Evolutionary conservation across 2,329 filamentous ascomycete genomes (phyloP).

Genomic region (Diaporthe sp.): DNA sequence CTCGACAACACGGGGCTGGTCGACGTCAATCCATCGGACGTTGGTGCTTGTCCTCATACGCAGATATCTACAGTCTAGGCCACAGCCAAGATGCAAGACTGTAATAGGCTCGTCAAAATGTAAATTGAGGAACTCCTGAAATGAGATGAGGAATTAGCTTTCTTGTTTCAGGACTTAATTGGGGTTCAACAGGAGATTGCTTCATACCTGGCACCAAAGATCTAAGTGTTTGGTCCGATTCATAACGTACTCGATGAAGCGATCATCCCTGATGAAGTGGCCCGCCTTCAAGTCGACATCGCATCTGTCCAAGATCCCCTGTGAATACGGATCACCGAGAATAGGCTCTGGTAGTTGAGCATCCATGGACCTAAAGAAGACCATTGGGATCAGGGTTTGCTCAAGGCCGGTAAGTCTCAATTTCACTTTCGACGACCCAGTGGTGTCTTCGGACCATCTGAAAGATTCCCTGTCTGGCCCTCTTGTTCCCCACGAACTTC

Average conservation of each 20-base stretch:
- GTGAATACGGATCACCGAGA: constrained; percentile 35
- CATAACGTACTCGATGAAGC: constrained; percentile 28
- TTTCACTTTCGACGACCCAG: background rate
- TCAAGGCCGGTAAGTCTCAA: constrained; percentile 13
- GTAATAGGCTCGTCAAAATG: constrained; percentile 18
- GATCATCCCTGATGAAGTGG: constrained; percentile 1
- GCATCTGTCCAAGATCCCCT: constrained; percentile 30
- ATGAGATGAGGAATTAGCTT: background rate
- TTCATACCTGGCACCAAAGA: constrained; percentile 20
- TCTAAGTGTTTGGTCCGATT: constrained; percentile 19
- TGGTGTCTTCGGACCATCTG: background rate
- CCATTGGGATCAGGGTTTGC: constrained; percentile 9
- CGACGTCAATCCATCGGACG: constrained; percentile 41
- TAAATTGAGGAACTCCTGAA: constrained; percentile 33
- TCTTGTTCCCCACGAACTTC: background rate
- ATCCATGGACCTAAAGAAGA: constrained; percentile 31
- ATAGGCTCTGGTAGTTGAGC: constrained; percentile 31
- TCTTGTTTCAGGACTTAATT: background rate
- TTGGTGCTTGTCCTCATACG: constrained; percentile 23
- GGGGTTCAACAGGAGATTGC: background rate
- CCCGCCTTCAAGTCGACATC: constrained; percentile 5
- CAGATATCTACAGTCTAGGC: constrained; percentile 35
- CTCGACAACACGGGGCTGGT: constrained; percentile 36
- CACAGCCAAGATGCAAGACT: constrained; percentile 39
- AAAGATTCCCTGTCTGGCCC: background rate